These are phyloP conservation scores for Niveomyces coronatus DNA, from an alignment of 2,329 filamentous ascomycete genomes.

Conservation along the genomic window DNA sequence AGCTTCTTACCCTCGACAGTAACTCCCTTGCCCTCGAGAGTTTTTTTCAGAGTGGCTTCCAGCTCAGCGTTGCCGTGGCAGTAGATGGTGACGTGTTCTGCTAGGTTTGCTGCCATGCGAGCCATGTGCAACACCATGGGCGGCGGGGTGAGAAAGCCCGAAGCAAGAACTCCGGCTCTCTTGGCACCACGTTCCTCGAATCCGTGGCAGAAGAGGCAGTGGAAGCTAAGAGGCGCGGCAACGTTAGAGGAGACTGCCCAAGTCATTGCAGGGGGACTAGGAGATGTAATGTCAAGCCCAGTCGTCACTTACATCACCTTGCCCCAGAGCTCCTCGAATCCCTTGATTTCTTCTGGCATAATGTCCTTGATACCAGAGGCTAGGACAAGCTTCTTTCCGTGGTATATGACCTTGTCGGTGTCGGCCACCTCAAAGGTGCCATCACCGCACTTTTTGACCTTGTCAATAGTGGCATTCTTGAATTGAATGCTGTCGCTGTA, in stretches of 20 bases:
- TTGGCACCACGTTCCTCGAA: conserved; percentile 26
- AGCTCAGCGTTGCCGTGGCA: not conserved
- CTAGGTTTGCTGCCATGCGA: not conserved
- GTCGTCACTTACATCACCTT: conserved; percentile 26
- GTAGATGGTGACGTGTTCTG: not conserved
- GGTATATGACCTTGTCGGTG: conserved; percentile 25
- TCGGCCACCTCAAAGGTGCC: conserved; percentile 23
- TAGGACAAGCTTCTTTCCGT: conserved; percentile 38
- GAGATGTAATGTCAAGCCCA: not conserved
- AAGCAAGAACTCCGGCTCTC: not conserved
- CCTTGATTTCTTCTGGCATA: conserved; percentile 30
- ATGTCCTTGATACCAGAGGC: conserved; percentile 39
- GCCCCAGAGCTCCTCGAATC: conserved; percentile 40
- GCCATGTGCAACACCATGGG: not conserved
- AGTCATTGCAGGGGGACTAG: not conserved
- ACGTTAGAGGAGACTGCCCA: not conserved
- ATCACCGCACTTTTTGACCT: conserved; percentile 9
- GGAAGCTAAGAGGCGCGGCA: conserved; percentile 25
- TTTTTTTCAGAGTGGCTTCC: not conserved
- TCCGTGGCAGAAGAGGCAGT: conserved; percentile 45
- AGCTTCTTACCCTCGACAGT: not conserved
- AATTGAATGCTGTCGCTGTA: conserved; percentile 17
- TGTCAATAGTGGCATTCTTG: conserved; percentile 10
- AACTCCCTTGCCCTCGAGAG: not conserved
- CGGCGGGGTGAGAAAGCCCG: not conserved